Conservation (phyloP, 306 rosid species). For the Quercus robur region DNA sequence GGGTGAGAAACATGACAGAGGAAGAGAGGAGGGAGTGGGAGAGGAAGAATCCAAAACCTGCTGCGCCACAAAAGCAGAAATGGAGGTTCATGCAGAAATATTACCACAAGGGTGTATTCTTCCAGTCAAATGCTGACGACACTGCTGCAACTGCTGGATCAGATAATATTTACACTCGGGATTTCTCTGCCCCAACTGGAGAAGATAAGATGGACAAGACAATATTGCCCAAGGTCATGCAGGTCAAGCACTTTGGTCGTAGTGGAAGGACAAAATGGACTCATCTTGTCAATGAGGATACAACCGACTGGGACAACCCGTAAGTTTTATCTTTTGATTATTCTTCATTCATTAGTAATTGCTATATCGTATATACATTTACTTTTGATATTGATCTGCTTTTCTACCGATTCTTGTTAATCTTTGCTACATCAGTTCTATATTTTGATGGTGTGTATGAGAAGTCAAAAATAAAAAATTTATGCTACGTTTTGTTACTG, state of each 20-base stretch:
- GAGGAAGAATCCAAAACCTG: constrained; percentile 82
- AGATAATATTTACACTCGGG: constrained; percentile 62
- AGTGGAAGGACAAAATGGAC: constrained; percentile 99
- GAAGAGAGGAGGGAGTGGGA: constrained; percentile 99
- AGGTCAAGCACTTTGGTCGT: constrained; percentile 97
- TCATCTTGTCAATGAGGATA: constrained; percentile 95
- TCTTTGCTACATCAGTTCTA: neutral
- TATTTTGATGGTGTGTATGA: neutral
- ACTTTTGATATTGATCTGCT: neutral
- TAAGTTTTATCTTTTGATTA: constrained; percentile 38
- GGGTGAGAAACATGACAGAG: constrained; percentile 91
- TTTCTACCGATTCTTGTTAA: neutral
- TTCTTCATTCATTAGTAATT: neutral
- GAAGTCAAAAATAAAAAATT: neutral
- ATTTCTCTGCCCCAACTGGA: constrained; percentile 94
- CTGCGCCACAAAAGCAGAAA: constrained; percentile 58
- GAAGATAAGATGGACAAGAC: constrained; percentile 99
- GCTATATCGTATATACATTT: neutral
- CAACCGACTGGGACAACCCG: constrained; percentile 98
- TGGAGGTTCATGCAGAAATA: constrained; percentile 99
- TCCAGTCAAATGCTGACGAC: constrained; percentile 64
- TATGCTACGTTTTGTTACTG: too few species aligned
- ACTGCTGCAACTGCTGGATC: constrained; percentile 46
- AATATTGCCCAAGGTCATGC: constrained; percentile 93
- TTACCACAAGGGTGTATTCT: constrained; percentile 95